Conservation (phyloP, 2,329 filamentous ascomycete genomes). For the Pseudogymnoascus sp. region DNA sequence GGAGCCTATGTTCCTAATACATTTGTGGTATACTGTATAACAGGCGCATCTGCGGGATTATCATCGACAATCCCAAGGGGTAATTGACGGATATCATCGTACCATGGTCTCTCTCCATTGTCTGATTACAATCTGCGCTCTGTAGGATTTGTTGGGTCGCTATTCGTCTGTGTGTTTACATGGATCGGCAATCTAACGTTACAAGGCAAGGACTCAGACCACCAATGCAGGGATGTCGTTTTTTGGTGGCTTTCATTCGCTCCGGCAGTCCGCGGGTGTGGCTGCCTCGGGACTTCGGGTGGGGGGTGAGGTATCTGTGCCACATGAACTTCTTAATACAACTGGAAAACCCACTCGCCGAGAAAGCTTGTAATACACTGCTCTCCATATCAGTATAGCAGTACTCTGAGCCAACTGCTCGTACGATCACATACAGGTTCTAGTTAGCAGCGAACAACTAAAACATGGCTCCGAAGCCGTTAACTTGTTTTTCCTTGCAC, state of each 20-base stretch:
- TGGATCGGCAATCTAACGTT: conserved; percentile 3
- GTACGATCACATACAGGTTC: neutral
- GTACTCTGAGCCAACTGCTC: neutral
- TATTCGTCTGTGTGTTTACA: neutral
- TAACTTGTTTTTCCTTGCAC: neutral
- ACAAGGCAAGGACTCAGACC: neutral
- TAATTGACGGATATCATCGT: neutral
- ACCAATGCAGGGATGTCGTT: neutral
- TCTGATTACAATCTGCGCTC: neutral
- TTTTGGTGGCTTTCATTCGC: neutral
- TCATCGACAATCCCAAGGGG: neutral
- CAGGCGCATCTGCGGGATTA: neutral
- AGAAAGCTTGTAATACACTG: neutral
- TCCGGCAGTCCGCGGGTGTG: neutral
- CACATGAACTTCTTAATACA: neutral
- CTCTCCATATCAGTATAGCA: neutral
- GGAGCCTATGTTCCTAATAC: neutral
- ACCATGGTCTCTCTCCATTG: neutral
- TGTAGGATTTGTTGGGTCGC: neutral
- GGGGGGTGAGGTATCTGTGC: neutral
- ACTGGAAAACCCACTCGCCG: neutral
- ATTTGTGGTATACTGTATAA: neutral
- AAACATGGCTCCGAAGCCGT: neutral
- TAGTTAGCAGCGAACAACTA: neutral
- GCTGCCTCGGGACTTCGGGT: neutral